Evolutionary conservation across 768 basidiomycete species (phyloP).

Genomic region (Kwoniella mangroviensis): DNA sequence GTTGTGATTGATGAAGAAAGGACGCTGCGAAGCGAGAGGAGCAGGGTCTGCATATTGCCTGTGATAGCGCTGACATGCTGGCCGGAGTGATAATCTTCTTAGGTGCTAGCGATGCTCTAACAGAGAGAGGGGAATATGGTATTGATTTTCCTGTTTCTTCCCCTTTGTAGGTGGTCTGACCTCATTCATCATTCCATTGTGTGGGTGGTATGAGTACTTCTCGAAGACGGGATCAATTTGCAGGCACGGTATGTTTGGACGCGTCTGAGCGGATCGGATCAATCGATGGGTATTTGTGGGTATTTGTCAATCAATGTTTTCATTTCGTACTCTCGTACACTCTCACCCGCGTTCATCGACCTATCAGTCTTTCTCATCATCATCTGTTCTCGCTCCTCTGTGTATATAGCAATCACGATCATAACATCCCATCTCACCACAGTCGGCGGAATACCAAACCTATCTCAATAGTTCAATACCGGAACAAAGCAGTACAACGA

Average conservation of each 20-base stretch:
- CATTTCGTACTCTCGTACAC: slow-evolving; percentile 9
- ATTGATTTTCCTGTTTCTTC: not conserved
- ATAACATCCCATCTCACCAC: not conserved
- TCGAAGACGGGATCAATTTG: slow-evolving; percentile 20
- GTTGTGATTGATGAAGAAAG: slow-evolving; percentile 7
- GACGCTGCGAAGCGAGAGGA: slow-evolving; percentile 36
- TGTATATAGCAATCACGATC: not conserved
- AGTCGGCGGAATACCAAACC: too few species aligned
- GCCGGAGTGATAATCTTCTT: not conserved
- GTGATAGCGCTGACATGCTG: slow-evolving; percentile 1
- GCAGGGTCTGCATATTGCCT: slow-evolving; percentile 29
- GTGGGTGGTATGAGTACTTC: not conserved
- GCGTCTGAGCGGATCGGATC: slow-evolving; percentile 8
- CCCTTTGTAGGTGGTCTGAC: not conserved
- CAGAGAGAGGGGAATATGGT: not conserved
- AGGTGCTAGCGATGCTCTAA: not conserved
- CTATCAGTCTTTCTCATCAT: not conserved
- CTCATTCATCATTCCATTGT: not conserved
- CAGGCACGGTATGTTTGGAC: slow-evolving; percentile 14
- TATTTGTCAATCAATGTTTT: slow-evolving; percentile 13
- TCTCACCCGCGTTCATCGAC: not conserved
- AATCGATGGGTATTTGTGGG: not conserved
- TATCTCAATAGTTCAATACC: too few species aligned
- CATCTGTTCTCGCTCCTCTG: not conserved
- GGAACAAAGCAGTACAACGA: not conserved